Evolutionary conservation across 139 green algal genomes (phyloP).

Genomic region (Tetraselmis striata): DNA sequence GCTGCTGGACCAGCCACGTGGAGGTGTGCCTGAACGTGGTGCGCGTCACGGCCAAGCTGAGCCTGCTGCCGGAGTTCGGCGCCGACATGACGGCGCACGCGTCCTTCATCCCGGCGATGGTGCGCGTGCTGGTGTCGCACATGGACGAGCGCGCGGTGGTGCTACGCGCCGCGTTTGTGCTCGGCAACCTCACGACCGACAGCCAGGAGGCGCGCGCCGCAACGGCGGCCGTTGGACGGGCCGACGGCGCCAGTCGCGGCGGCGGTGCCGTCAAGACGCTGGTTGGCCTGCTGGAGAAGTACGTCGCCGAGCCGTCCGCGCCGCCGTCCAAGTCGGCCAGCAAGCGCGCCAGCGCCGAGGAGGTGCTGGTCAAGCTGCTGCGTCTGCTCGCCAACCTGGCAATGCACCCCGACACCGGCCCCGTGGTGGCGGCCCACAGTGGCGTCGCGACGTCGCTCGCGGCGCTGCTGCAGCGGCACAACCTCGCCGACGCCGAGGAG

Average conservation of each 20-base stretch:
- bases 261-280: neutral
- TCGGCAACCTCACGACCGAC: conserved; percentile 39
- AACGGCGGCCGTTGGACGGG: too few relatives aligned
- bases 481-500: conserved; percentile 28
- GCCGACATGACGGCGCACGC: conserved; percentile 20
- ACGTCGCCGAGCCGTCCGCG: neutral
- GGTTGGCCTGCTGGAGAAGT: neutral
- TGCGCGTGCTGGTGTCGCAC: conserved; percentile 28
- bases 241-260: too few relatives aligned
- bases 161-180: conserved; percentile 35
- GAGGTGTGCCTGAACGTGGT: conserved; percentile 41
- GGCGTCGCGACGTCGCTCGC: conserved; percentile 17
- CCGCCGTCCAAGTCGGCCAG: neutral
- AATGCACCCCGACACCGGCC: conserved; percentile 27
- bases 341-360: conserved; percentile 11
- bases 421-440: conserved; percentile 9
- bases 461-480: conserved; percentile 20
- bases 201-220: conserved; percentile 4
- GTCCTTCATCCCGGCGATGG: conserved; percentile 23
- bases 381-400: conserved; percentile 41
- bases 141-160: conserved; percentile 26
- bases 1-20: neutral
- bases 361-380: conserved; percentile 47
- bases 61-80: conserved; percentile 28
- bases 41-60: conserved; percentile 37